Evolutionary conservation across 805 yeast species (phyloP).

Genomic region (Candida peoriensis): DNA sequence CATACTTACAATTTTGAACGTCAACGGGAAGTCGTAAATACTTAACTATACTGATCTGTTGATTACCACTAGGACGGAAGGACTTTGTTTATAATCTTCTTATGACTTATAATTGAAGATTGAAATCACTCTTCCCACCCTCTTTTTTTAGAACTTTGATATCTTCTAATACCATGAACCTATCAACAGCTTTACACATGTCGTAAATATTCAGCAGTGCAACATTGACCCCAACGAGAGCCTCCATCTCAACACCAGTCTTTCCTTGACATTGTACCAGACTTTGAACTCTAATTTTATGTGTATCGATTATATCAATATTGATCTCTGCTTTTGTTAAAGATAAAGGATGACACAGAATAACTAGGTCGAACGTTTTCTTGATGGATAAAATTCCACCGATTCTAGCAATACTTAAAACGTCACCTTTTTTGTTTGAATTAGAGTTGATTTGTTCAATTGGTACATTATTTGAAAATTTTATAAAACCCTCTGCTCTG

Average conservation of each 20-base stretch:
- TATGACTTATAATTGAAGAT: neutral
- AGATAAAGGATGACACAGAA: conserved; percentile 45
- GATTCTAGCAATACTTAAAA: conserved; percentile 40
- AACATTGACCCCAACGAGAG: conserved; percentile 40
- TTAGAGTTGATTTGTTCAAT: conserved; percentile 30
- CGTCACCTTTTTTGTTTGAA: conserved; percentile 47
- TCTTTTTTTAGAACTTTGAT: conserved; percentile 35
- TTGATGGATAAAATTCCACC: conserved; percentile 51
- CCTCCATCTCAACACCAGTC: conserved; percentile 59
- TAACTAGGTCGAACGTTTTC: conserved; percentile 40
- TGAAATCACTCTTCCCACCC: conserved; percentile 37
- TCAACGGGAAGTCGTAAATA: too few relatives aligned
- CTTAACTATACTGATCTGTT: too few relatives aligned
- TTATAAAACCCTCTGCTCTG: conserved; percentile 37
- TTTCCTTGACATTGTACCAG: conserved; percentile 42
- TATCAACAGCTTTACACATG: conserved; percentile 56
- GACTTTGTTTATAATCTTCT: too few relatives aligned
- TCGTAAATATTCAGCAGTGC: conserved; percentile 47
- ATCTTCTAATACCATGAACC: conserved; percentile 35
- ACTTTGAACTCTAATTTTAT: conserved; percentile 28
- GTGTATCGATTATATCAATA: conserved; percentile 21
- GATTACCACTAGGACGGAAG: too few relatives aligned
- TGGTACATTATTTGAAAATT: conserved; percentile 31
- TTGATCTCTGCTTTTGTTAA: conserved; percentile 36
- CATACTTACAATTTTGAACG: too few relatives aligned